phyloP scores from a whole-genome alignment of 106 monocot species.

The Gastrodia elata region DNA sequence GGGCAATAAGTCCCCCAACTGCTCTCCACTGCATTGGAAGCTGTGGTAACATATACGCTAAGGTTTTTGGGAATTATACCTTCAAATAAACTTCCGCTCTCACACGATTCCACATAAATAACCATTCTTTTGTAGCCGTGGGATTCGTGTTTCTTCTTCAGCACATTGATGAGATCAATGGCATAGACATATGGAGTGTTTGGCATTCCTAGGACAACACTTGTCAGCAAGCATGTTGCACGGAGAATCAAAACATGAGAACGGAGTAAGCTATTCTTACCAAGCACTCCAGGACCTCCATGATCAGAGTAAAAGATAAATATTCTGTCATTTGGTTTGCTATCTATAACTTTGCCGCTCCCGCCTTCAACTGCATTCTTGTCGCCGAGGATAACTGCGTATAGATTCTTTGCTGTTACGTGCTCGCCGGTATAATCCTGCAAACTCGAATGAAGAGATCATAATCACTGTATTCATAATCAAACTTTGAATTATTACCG shows the following conservation, averaged over 20 bases:
- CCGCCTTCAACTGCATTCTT: constrained; percentile 63
- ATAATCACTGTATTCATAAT: neutral
- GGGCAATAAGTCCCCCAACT: constrained; percentile 94
- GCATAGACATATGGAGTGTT: constrained; percentile 58
- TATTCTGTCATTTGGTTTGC: constrained; percentile 69
- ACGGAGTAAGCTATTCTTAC: constrained; percentile 13
- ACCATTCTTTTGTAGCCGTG: constrained; percentile 83
- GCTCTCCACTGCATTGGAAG: constrained; percentile 77
- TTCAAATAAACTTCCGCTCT: constrained; percentile 91
- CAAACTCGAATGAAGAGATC: neutral
- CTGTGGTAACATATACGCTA: constrained; percentile 82
- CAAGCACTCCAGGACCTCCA: constrained; percentile 87
- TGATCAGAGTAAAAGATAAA: constrained; percentile 91
- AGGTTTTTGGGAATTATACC: constrained; percentile 69
- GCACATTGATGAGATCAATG: constrained; percentile 55
- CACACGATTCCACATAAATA: constrained; percentile 91
- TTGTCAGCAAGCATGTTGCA: neutral
- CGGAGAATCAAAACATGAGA: neutral
- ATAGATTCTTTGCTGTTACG: constrained; percentile 58
- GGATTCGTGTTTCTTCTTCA: constrained; percentile 71
- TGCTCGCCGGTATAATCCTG: constrained; percentile 73
- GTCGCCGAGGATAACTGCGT: constrained; percentile 67
- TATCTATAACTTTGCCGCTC: constrained; percentile 81
- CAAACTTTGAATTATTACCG: neutral
- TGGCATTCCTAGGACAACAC: constrained; percentile 61